Conservation (phyloP, 1,284 basidiomycete species). For the Boletus mariae region DNA sequence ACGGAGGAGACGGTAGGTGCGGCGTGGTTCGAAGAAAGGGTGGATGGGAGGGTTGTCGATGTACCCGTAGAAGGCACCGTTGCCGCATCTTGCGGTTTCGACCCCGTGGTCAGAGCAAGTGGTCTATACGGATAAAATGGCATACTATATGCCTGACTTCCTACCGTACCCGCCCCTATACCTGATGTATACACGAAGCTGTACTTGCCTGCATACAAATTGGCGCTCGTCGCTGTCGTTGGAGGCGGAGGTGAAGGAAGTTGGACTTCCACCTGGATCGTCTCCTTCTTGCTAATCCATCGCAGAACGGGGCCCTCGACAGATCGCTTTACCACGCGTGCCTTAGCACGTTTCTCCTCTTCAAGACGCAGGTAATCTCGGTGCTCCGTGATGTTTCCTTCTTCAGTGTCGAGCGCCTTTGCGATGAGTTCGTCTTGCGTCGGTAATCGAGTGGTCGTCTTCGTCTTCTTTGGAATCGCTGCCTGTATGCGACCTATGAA, state of each 20-base stretch:
- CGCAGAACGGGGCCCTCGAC: slow-evolving; percentile 71
- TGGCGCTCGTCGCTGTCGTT: slow-evolving; percentile 1
- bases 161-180: slow-evolving; percentile 6
- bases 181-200: slow-evolving; percentile 25
- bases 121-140: slow-evolving; percentile 23
- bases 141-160: slow-evolving; percentile 25
- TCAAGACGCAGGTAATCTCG: slow-evolving; percentile 74
- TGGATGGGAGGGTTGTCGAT: background rate
- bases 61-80: background rate
- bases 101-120: slow-evolving; percentile 10
- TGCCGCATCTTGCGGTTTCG: slow-evolving; percentile 6
- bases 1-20: background rate
- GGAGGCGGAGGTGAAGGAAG: slow-evolving; percentile 12
- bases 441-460: slow-evolving; percentile 45
- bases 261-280: slow-evolving; percentile 34
- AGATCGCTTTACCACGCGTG: slow-evolving; percentile 55
- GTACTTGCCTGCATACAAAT: slow-evolving; percentile 20
- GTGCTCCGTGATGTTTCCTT: slow-evolving; percentile 78
- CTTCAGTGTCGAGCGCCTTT: slow-evolving; percentile 80
- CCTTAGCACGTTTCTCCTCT: slow-evolving; percentile 74
- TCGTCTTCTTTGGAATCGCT: slow-evolving; percentile 56
- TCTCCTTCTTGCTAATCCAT: slow-evolving; percentile 68
- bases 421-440: slow-evolving; percentile 82
- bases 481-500: slow-evolving; percentile 39
- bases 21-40: slow-evolving; percentile 2